Evolutionary conservation across 352 stramenopile genomes (phyloP), one percentile per base, ranked within the genome.

Genomic region (Pythium coloratum): DNA sequence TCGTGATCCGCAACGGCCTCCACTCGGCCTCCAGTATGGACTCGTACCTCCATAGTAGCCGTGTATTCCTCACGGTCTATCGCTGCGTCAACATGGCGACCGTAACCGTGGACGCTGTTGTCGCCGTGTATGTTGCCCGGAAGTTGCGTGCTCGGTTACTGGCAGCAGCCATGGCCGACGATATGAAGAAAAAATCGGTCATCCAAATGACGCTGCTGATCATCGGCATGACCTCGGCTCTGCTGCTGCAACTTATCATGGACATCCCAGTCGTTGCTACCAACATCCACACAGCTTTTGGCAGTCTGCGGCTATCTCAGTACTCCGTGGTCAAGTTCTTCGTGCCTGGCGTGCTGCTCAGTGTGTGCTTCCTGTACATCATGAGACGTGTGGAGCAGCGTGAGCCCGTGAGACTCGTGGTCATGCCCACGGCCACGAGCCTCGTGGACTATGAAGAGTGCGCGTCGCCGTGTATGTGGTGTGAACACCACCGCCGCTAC

Each of bases 391-490:
- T 91, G 16, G 79, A 91, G 64, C 79, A 88, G 70, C 79, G 76
- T 12, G 79, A 87, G 24, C 78, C 79, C 12, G 75, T 76, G 33
- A 68, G 81, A 32, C 73, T 85, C 42, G 67, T 89, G 24, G 71
- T 88, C n/a, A 60, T 84, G 59, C 77, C 80, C 12, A 62, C 50
- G 1, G 73, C 75, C 13, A 73, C 57, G 14, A 82, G 77, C 34
- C 69, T 91, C 6, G 78, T 91, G 26, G 83, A 91, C 64, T 91
- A 89, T 67, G 81, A 89, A 62, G 83, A 89, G 71, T 91, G 83
- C 40, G 78, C 81, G 13, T 85, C 80, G 38, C 76, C 83, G 7
- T 91, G 83, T 44, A 81, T 89, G 47, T 91, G 83, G 83, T 91
- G 83, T 64, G 79, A 80, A 5, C 81, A 91, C 71, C 81, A 91